Percentiles rank a stretch among this genome's conserved stretches.
Evolutionary conservation across 176 grass and related monocot genomes (phyloP).

Genomic region (Avena insularis): DNA sequence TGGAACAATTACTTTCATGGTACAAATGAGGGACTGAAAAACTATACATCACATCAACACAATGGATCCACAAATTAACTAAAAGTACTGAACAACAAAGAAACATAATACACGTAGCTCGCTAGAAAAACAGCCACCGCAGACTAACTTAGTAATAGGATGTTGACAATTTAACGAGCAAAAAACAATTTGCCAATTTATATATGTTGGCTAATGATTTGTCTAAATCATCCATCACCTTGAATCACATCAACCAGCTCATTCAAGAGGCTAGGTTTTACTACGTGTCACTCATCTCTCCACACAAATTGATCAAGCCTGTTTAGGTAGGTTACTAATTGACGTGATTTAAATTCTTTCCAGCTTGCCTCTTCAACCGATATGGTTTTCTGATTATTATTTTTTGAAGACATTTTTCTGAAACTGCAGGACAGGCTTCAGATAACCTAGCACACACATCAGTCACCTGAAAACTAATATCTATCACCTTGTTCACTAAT

Average conservation of each 20-base stretch:
- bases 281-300: conserved; percentile 37
- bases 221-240: conserved; percentile 30
- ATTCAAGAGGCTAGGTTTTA: conserved; percentile 8
- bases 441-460: conserved; percentile 19
- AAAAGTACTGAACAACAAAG: background rate
- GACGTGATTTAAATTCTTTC: background rate
- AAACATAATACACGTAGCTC: conserved; percentile 1
- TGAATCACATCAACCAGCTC: conserved; percentile 38
- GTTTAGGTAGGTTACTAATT: background rate
- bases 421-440: background rate
- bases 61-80: background rate
- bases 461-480: background rate
- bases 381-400: conserved; percentile 18
- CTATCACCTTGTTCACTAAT: background rate
- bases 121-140: background rate
- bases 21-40: background rate
- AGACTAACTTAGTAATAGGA: conserved; percentile 21
- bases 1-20: background rate
- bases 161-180: background rate
- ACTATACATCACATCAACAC: conserved; percentile 1
- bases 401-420: background rate
- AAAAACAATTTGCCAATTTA: background rate
- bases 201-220: conserved; percentile 11
- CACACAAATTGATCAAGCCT: conserved; percentile 14
- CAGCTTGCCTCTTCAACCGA: conserved; percentile 16